Evolutionary conservation across 2,329 filamentous ascomycete species (phyloP).

Genomic region (Pestalotiopsis sp.): DNA sequence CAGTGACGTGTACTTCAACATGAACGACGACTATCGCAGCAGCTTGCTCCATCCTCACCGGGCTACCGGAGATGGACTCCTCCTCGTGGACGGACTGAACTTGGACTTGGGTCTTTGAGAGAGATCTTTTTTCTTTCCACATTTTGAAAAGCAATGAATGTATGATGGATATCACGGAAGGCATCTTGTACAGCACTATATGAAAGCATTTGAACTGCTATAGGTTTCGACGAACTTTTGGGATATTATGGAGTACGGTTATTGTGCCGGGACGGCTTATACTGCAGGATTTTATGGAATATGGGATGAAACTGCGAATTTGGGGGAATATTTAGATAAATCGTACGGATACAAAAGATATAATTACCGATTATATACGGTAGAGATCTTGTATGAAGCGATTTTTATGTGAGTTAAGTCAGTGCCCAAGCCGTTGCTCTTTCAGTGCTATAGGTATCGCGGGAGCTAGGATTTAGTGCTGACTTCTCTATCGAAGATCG

Average conservation of each 20-base stretch:
- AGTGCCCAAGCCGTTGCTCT: background rate
- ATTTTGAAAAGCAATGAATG: background rate
- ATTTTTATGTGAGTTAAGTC: background rate
- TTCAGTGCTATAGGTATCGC: background rate
- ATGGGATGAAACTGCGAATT: background rate
- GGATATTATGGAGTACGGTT: background rate
- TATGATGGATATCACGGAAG: background rate
- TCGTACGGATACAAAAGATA: background rate
- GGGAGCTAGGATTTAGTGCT: background rate
- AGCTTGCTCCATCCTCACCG: slow-evolving; percentile 28
- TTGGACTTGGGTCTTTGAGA: slow-evolving; percentile 39
- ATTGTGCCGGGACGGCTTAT: background rate
- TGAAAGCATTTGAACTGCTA: background rate
- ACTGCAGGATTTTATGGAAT: background rate
- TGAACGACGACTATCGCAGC: slow-evolving; percentile 40
- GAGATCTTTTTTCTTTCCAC: slow-evolving; percentile 7
- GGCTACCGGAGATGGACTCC: background rate
- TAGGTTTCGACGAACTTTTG: background rate
- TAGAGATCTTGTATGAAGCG: background rate
- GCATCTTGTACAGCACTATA: background rate
- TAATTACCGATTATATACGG: background rate
- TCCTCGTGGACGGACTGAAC: slow-evolving; percentile 38
- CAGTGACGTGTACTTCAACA: slow-evolving; percentile 47
- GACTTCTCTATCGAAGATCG: too few species aligned
- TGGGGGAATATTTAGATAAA: background rate